Conservation (phyloP, 331 rosid species). For the Spiraea crenata region DNA sequence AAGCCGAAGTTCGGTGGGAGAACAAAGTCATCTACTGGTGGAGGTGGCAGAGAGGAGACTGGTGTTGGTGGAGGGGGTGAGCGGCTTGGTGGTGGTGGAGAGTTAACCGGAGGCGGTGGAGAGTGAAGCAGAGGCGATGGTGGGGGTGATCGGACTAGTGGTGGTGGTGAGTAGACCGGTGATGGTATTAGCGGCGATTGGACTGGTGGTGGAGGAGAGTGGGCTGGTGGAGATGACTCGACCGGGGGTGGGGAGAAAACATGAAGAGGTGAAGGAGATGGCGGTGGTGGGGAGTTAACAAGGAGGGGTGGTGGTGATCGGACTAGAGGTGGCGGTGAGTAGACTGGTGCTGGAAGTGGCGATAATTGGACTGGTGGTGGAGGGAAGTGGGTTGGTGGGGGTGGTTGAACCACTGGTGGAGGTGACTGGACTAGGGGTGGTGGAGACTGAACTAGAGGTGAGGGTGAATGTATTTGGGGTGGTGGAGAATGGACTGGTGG, state of each 20-base stretch:
- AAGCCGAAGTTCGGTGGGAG: constrained; percentile 22
- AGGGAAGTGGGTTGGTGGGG: neutral
- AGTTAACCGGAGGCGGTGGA: constrained; percentile 7
- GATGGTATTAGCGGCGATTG: constrained; percentile 2
- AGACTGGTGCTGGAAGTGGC: constrained; percentile 7
- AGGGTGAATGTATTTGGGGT: constrained; percentile 2
- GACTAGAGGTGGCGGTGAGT: neutral
- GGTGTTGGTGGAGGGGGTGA: constrained; percentile 17
- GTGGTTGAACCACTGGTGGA: neutral
- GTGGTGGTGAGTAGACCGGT: constrained; percentile 1
- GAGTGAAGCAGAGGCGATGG: neutral
- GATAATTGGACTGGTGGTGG: constrained; percentile 12
- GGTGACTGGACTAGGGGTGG: neutral
- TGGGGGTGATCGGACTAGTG: constrained; percentile 13
- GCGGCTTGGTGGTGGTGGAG: constrained; percentile 15
- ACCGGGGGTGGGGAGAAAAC: too few relatives aligned
- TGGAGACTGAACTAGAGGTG: neutral
- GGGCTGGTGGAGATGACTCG: neutral
- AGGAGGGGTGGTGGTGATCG: constrained; percentile 3
- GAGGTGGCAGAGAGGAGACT: constrained; percentile 1
- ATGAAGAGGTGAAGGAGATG: neutral
- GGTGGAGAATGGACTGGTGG: constrained; percentile 13
- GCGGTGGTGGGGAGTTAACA: neutral
- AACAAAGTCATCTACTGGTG: neutral
- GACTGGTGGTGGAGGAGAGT: constrained; percentile 17